Evolutionary conservation across 768 basidiomycete genomes (phyloP), one percentile per base, ranked within the genome.

Genomic region (Tylopilus sp.): DNA sequence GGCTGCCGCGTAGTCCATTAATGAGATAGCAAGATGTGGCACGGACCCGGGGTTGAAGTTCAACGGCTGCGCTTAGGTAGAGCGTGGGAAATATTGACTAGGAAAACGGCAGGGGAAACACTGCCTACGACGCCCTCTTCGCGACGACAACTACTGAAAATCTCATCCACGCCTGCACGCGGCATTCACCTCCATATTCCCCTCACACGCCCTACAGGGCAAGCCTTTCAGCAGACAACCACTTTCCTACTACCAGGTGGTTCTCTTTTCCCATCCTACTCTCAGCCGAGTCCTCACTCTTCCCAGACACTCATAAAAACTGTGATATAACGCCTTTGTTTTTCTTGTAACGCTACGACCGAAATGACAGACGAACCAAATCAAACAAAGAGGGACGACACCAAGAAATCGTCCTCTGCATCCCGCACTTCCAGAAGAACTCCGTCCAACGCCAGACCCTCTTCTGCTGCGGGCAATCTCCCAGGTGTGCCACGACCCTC

Each of bases 131-230:
- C 35, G 60, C 56, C 28, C 28, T 73, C 52, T 67, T 61, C 62
- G 61, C 66, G 61, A 73, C 76, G 70, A 75, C 66, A 58, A 59
- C 71, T 72, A 74, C 71, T 74, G n/a, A 68, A 71, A 68, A 64
- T 62, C 67, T 61, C 70, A 70, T 73, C 69, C 76, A 76, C 75
- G 77, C 77, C 77, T 76, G 68, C 63, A 59, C 74, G 61, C 78
- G 77, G 77, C 77, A 79, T 71, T 64, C 78, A 78, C 78, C 73
- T 61, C 72, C 74, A 75, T 76, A 76, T 68, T 73, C 66, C 65
- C 72, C 83, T 77, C 88, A 90, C 87, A 83, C 75, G 88, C 88
- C 88, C 88, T 75, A 78, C 88, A 87, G 86, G 88, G 88, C 87
- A 89, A 87, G 80, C 81, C 83, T 71, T 77, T 73, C 76, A 78